Base-by-base conservation (phyloP, 257 asterid species). In the Lavandula angustifolia region DNA sequence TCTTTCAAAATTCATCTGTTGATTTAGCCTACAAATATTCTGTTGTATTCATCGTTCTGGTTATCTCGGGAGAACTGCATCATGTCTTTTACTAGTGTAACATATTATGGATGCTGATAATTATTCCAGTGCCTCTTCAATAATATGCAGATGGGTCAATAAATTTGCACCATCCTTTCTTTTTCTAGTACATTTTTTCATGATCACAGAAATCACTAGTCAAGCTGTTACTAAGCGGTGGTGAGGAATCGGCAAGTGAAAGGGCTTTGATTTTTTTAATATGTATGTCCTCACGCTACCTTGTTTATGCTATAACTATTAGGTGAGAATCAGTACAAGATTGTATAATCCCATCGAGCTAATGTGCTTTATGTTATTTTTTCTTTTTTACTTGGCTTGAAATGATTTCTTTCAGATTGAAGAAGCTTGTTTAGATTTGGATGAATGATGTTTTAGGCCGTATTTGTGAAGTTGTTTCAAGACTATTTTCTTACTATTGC, bases 401-500 rank as follows among this genome's bases (percentile, higher is more conserved):
- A 50, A 52, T 33, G 14, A 42, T 29, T 47, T 49, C 38, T 13
- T 66, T 48, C 9, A 3, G 33, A 3, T 58, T 43, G 18, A 33
- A 7, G 42, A 12, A 38, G 62, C 41, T 43, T 49, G 41, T 11
- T 55, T 72, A 38, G 32, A 48, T 4, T 55, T 18, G 31, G 67
- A 38, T 64, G 38, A 50, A 56, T 66, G 54, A 9, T 53, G 42
- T 29, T 72, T 68, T 61, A 9, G 14, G 66, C 52, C 60, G 18
- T 63, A 40, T 52, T 49, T 49, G 58, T 59, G 12, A 54, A 50
- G 62, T 2, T 41, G 18, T 47, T 60, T 74, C 37, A 70, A 62
- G 64, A 64, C 22, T 48, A 43, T 16, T 44, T 35, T 70, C 47
- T 8, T 54, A 40, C 41, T 53, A 58, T 63, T 78, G 56, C 82